phyloP scores from a whole-genome alignment of 441 rosid genomes.

The Kokia cookei region DNA sequence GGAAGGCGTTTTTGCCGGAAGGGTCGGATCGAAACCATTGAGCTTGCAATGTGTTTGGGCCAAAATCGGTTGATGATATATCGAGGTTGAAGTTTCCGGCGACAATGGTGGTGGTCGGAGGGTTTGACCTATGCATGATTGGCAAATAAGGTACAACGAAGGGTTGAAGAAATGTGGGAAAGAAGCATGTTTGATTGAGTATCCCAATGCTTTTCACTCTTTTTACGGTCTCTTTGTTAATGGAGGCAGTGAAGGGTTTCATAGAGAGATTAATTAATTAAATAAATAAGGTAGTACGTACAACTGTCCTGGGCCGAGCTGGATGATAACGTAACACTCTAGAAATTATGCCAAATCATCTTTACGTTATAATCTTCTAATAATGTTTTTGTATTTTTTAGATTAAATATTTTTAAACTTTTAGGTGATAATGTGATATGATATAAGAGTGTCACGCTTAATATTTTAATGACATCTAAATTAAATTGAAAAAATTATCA shows the following conservation, averaged over 20 bases:
- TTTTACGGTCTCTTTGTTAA: no score
- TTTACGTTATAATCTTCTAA: no score
- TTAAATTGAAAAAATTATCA: no score
- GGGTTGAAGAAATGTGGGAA: slow-evolving; percentile 22
- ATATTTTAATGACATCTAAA: accelerated
- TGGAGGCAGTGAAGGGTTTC: slow-evolving; percentile 7
- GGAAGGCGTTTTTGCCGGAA: slow-evolving; percentile 22
- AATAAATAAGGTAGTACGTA: background rate
- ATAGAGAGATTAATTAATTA: background rate
- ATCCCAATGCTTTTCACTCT: slow-evolving; percentile 13
- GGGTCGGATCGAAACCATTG: slow-evolving; percentile 24
- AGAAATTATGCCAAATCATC: no score
- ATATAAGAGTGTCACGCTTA: accelerated
- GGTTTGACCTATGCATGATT: slow-evolving; percentile 22
- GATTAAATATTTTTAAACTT: no score
- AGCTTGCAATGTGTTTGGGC: slow-evolving; percentile 22
- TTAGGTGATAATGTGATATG: no score
- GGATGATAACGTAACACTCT: no score
- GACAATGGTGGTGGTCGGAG: slow-evolving; percentile 15
- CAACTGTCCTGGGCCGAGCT: no score
- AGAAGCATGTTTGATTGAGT: slow-evolving; percentile 19
- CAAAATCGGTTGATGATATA: slow-evolving; percentile 16
- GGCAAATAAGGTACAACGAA: slow-evolving; percentile 21
- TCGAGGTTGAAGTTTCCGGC: slow-evolving; percentile 12
- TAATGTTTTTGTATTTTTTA: no score